These are phyloP conservation scores for Primulina huaijiensis DNA, from an alignment of 257 asterid genomes.

Conservation along the genomic window DNA sequence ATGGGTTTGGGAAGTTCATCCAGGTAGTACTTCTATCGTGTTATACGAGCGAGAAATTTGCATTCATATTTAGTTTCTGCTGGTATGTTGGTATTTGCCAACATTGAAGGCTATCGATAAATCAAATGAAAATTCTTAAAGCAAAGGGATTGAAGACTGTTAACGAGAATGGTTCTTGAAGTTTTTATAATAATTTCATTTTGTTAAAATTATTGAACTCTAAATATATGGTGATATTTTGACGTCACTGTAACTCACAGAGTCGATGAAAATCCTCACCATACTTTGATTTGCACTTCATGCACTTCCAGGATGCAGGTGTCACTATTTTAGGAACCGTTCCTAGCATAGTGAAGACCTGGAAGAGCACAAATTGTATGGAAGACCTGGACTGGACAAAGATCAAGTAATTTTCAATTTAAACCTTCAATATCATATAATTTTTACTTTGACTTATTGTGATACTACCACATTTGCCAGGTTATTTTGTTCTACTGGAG, in stretches of 20 bases:
- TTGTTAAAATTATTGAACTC: not conserved
- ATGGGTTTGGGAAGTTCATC: constrained; percentile 78
- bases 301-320: constrained; percentile 69
- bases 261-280: constrained; percentile 1
- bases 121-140: not conserved
- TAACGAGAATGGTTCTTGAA: not conserved
- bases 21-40: constrained; percentile 45
- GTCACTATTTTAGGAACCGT: constrained; percentile 85
- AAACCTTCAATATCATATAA: not conserved
- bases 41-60: constrained; percentile 11
- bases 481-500: constrained; percentile 75
- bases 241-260: not conserved
- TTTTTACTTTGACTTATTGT: constrained; percentile 6
- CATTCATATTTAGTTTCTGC: not conserved
- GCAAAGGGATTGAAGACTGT: not conserved
- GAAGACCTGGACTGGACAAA: constrained; percentile 87
- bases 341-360: constrained; percentile 90
- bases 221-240: not conserved
- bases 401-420: constrained; percentile 46
- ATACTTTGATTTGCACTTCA: constrained; percentile 2
- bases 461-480: constrained; percentile 36
- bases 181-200: not conserved
- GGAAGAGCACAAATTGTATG: constrained; percentile 84
- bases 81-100: not conserved
- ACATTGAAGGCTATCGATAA: not conserved